These are phyloP conservation scores for Beauveria varroae DNA, from an alignment of 2,329 filamentous ascomycete species.

Conservation along the genomic window DNA sequence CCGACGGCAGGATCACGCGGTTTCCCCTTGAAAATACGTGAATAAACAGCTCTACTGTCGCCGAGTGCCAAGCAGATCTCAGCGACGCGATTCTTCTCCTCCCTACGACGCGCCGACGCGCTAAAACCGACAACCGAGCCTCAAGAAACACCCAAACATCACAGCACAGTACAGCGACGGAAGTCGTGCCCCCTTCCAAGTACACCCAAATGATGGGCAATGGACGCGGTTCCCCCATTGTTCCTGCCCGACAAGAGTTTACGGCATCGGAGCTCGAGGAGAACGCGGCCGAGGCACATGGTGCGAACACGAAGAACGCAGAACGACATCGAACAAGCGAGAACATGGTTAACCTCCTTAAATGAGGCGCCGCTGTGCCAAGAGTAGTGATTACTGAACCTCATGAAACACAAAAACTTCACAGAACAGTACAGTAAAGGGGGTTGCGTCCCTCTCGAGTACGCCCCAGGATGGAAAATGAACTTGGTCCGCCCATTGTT, in stretches of 20 bases:
- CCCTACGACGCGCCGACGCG: not conserved
- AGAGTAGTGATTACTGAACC: not conserved
- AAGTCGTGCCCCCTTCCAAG: not conserved
- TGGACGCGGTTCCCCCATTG: not conserved
- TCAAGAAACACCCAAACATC: not conserved
- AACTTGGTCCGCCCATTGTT: not conserved
- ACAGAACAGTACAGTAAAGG: not conserved
- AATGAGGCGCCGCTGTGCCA: not conserved
- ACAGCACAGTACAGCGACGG: not conserved
- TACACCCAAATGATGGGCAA: not conserved
- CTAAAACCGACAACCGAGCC: not conserved
- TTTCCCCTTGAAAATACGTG: not conserved
- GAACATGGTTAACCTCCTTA: not conserved
- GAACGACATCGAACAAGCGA: not conserved
- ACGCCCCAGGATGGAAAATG: not conserved
- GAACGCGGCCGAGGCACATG: not conserved
- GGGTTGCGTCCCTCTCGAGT: not conserved
- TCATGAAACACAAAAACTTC: not conserved
- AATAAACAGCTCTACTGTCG: not conserved
- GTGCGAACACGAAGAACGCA: too few species aligned
- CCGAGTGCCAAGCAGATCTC: not conserved
- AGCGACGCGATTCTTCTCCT: not conserved
- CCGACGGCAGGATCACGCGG: not conserved
- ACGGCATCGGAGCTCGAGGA: not conserved
- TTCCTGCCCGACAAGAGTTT: not conserved